These are phyloP conservation scores for Citrus australasica DNA, from an alignment of 345 rosid genomes.

Conservation along the genomic window DNA sequence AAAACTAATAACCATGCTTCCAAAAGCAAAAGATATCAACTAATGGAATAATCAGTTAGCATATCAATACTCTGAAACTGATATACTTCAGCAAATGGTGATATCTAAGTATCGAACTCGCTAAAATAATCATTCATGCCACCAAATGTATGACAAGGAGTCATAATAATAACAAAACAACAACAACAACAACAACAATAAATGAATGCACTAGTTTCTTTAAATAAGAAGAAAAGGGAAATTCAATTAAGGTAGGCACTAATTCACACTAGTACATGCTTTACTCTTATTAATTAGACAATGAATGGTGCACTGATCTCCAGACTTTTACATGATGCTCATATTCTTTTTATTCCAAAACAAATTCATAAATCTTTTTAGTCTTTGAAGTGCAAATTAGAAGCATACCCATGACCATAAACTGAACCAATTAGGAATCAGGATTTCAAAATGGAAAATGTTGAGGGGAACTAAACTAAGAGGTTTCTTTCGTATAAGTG, in stretches of 20 bases:
- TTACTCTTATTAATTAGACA: neutral
- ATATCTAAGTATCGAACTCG: neutral
- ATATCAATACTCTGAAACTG: neutral
- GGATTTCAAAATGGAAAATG: neutral
- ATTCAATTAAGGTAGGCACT: neutral
- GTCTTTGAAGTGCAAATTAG: neutral
- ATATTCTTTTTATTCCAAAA: neutral
- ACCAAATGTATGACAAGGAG: neutral
- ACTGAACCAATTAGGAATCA: neutral
- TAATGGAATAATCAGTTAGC: neutral
- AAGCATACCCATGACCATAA: neutral
- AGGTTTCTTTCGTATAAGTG: neutral
- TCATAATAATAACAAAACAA: neutral
- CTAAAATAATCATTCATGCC: conserved; percentile 2
- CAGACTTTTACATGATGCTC: neutral
- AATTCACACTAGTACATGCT: neutral
- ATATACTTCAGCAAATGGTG: neutral
- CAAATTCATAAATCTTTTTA: neutral
- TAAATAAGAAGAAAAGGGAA: neutral
- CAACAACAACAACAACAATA: neutral
- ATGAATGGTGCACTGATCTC: neutral
- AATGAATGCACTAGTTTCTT: neutral
- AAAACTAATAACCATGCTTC: neutral
- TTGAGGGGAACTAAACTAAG: neutral
- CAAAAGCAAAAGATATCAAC: neutral